Conservation (phyloP, 2,329 filamentous ascomycete species). For the Chaetomiaceae sp. region DNA sequence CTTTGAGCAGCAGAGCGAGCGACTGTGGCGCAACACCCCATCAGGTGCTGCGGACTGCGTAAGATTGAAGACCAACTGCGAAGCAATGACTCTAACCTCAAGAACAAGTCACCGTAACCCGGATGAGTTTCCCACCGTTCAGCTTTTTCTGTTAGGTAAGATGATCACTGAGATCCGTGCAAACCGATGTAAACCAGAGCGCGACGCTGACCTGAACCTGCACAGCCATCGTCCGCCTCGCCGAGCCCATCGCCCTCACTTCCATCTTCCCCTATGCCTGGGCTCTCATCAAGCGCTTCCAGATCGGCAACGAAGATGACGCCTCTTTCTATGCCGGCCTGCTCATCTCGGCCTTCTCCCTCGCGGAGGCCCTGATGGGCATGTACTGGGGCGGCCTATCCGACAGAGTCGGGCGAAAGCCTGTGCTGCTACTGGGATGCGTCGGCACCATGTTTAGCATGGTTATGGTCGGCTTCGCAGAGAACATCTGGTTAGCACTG, state of each 20-base stretch:
- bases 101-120: slow-evolving; percentile 54
- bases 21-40: background rate
- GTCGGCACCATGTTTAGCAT: slow-evolving; percentile 78
- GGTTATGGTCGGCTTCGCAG: slow-evolving; percentile 75
- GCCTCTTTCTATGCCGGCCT: slow-evolving; percentile 85
- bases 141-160: slow-evolving; percentile 81
- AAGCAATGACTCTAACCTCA: slow-evolving; percentile 50
- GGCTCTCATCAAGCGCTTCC: slow-evolving; percentile 72
- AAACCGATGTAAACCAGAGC: too few relatives aligned
- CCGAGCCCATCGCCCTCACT: slow-evolving; percentile 87
- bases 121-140: slow-evolving; percentile 73
- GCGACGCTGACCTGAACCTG: too few relatives aligned
- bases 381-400: slow-evolving; percentile 86
- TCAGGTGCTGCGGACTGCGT: slow-evolving; percentile 10
- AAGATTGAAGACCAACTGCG: slow-evolving; percentile 23
- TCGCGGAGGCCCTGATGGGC: slow-evolving; percentile 76
- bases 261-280: slow-evolving; percentile 92
- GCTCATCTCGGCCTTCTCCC: slow-evolving; percentile 80
- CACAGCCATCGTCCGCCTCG: slow-evolving; percentile 82
- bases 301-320: slow-evolving; percentile 67
- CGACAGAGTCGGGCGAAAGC: slow-evolving; percentile 79
- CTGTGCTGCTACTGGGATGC: slow-evolving; percentile 76
- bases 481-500: slow-evolving; percentile 80
- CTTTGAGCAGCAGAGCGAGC: background rate
- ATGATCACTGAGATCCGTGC: too few relatives aligned